Conservation (phyloP, 179 eudicot species). For the Silene vulgaris region DNA sequence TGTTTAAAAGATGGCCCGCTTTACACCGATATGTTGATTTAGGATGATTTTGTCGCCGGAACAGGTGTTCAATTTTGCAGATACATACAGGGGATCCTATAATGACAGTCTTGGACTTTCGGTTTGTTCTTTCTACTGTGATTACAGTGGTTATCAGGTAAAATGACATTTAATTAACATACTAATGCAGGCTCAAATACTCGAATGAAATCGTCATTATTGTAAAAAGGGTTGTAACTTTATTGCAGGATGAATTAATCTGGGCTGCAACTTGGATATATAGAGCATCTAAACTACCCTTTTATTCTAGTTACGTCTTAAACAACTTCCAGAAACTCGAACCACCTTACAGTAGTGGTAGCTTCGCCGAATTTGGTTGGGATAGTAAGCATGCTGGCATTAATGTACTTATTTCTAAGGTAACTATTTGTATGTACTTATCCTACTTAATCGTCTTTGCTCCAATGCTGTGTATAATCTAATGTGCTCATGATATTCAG, state of each 20-base stretch:
- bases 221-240: background rate
- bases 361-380: constrained; percentile 62
- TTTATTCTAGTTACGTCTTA: constrained; percentile 40
- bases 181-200: too few relatives aligned
- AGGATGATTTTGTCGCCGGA: background rate
- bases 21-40: background rate
- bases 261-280: constrained; percentile 77
- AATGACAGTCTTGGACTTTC: constrained; percentile 49
- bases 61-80: constrained; percentile 55
- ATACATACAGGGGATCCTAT: constrained; percentile 52
- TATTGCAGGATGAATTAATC: constrained; percentile 54
- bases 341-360: constrained; percentile 26
- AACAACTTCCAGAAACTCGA: constrained; percentile 30
- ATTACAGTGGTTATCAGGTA: constrained; percentile 56
- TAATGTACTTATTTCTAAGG: constrained; percentile 52
- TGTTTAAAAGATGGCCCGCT: too few relatives aligned
- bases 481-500: too few relatives aligned
- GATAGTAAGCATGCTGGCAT: constrained; percentile 65
- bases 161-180: background rate
- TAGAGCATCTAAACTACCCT: constrained; percentile 43
- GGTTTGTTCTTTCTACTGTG: constrained; percentile 61
- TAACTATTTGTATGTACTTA: constrained; percentile 10
- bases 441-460: background rate
- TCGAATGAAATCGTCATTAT: background rate
- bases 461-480: background rate